These are phyloP conservation scores for Discostella stelligera DNA, from an alignment of 352 stramenopile genomes.

Conservation along the genomic window DNA sequence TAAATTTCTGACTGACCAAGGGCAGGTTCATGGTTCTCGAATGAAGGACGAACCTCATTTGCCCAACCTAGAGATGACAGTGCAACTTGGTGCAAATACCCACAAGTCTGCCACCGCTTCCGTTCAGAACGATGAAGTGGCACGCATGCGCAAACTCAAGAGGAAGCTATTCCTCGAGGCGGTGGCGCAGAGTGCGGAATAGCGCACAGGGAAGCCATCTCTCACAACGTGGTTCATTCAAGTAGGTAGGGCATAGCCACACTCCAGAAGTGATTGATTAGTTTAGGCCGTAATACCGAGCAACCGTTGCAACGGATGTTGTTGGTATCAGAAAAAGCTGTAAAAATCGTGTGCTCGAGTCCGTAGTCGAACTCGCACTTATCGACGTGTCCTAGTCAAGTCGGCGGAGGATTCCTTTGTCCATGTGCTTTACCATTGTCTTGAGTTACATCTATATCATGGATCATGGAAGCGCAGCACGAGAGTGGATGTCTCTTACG, in stretches of 20 bases:
- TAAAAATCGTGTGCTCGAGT: background rate
- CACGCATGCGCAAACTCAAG: slow-evolving; percentile 41
- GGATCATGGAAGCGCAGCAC: background rate
- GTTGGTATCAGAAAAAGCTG: background rate
- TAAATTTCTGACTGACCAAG: background rate
- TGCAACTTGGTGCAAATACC: background rate
- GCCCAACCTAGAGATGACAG: background rate
- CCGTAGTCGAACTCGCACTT: background rate
- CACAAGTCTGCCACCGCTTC: background rate
- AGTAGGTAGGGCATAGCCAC: background rate
- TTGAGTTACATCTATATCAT: background rate
- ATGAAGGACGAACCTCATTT: background rate
- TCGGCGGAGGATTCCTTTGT: background rate
- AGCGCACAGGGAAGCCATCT: background rate
- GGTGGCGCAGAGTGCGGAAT: slow-evolving; percentile 5
- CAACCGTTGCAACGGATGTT: background rate
- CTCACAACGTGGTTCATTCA: background rate
- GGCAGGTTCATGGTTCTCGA: background rate
- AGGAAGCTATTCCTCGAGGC: slow-evolving; percentile 44
- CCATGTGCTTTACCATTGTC: background rate
- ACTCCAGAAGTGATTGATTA: background rate
- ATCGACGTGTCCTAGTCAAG: background rate
- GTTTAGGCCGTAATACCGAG: background rate
- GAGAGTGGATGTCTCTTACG: background rate
- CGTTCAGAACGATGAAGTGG: slow-evolving; percentile 16